Conservation (phyloP, 2,329 filamentous ascomycete genomes). For the Proliferodiscus dingleyae region DNA sequence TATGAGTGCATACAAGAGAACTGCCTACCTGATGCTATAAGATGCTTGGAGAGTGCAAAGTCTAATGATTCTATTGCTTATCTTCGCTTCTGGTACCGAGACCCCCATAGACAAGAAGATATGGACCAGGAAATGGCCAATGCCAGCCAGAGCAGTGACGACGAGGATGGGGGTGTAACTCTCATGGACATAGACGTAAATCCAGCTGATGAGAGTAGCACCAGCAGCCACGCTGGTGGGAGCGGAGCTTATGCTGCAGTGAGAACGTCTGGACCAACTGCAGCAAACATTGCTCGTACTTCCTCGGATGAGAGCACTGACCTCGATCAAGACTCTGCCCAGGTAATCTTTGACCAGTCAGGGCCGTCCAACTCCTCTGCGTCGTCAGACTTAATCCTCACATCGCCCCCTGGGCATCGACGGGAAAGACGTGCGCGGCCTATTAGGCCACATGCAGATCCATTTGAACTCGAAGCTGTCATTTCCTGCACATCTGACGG, state of each 20-base stretch:
- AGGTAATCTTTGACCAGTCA: slow-evolving; percentile 40
- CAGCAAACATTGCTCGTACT: slow-evolving; percentile 25
- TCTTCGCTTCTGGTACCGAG: slow-evolving; percentile 77
- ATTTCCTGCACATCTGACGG: slow-evolving; percentile 88
- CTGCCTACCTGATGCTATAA: slow-evolving; percentile 70
- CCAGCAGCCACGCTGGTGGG: neutral
- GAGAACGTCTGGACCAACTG: too few species aligned
- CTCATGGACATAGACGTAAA: slow-evolving; percentile 37
- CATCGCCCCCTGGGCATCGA: slow-evolving; percentile 18
- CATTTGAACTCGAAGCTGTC: slow-evolving; percentile 79
- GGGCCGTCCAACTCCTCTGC: slow-evolving; percentile 19
- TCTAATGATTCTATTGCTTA: slow-evolving; percentile 90
- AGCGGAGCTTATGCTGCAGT: neutral
- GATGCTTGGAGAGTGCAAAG: slow-evolving; percentile 78
- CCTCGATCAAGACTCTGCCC: slow-evolving; percentile 33
- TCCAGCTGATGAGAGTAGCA: slow-evolving; percentile 3
- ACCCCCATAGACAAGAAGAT: slow-evolving; percentile 59
- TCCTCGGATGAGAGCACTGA: slow-evolving; percentile 44
- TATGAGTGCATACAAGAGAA: slow-evolving; percentile 81
- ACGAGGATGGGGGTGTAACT: slow-evolving; percentile 44
- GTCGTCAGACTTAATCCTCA: slow-evolving; percentile 30
- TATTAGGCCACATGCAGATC: slow-evolving; percentile 29
- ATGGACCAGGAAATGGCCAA: slow-evolving; percentile 40
- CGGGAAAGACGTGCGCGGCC: neutral
- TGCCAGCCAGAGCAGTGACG: slow-evolving; percentile 37